Evolutionary conservation across 2,329 filamentous ascomycete genomes (phyloP), one percentile per base, ranked within the genome.

Genomic region (Fusarium ramigenum): DNA sequence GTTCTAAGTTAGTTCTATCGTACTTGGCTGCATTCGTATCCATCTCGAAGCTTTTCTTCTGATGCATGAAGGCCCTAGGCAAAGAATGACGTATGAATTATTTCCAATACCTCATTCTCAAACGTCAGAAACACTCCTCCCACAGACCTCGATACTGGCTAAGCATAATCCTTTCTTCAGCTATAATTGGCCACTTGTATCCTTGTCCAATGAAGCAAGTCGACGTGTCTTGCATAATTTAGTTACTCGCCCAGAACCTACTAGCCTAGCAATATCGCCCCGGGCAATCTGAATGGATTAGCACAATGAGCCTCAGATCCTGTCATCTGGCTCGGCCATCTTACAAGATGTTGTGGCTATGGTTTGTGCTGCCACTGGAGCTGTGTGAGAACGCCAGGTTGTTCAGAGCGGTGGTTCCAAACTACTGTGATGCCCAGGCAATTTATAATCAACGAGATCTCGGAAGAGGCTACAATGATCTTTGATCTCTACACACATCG

Each of bases 171-270:
- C 7, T 28, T 25, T 53, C 18, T 37, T 42, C 30, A 49, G 44
- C n/a, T 53, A 42, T 34, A 36, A 69, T 69, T 69, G 65, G 52
- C 10, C 39, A 15, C 7, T 39, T 19, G 12, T 18, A 53, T n/a
- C 52, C 53, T 39, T 66, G 39, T 53, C 49, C 39, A 53, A 47
- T 54, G 60, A 67, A 30, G 53, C 37, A 60, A 60, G 76, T 73
- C 77, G 75, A 76, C 77, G 77, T 79, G 77, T 79, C 77, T 75
- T 78, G 77, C 78, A 79, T 78, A 30, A 37, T 34, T 28, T 56
- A 56, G 36, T 43, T n/a, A 56, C 25, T 30, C 43, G 28, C 11
- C 21, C 23, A n/a, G 52, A 36, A 59, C 30, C 25, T 50, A 36
- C 23, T 36, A 30, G 19, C 23, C 23, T 39, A n/a, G 42, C 43